These are phyloP conservation scores for Saccharomycopsis microspora DNA, from an alignment of 805 yeast genomes.

Conservation along the genomic window DNA sequence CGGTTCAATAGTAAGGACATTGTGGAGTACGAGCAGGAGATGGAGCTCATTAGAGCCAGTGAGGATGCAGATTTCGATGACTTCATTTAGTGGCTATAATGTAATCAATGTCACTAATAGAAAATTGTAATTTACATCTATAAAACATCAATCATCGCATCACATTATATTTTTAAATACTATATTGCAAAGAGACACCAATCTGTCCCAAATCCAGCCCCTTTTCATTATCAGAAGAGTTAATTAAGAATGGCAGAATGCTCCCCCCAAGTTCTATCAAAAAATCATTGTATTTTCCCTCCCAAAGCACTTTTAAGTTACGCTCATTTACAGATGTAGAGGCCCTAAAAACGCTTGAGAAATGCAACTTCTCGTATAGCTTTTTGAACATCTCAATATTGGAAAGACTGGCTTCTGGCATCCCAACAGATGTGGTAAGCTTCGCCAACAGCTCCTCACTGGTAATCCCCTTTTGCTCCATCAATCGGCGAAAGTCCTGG, in stretches of 20 bases:
- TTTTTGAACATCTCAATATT: slow-evolving; percentile 13
- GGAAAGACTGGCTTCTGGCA: background rate
- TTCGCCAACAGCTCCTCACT: background rate
- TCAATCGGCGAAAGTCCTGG: background rate
- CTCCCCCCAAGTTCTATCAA: slow-evolving; percentile 28
- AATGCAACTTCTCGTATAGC: slow-evolving; percentile 22
- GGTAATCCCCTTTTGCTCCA: background rate
- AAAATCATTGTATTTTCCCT: slow-evolving; percentile 74
- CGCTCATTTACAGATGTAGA: slow-evolving; percentile 59
- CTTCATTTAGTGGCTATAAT: slow-evolving; percentile 19
- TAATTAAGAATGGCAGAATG: slow-evolving; percentile 1
- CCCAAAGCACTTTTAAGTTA: slow-evolving; percentile 67
- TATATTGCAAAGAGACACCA: slow-evolving; percentile 10
- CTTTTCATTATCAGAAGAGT: background rate
- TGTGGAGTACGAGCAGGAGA: slow-evolving; percentile 13
- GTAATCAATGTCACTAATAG: background rate
- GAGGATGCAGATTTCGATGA: slow-evolving; percentile 46
- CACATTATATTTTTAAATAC: background rate
- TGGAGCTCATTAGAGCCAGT: slow-evolving; percentile 14
- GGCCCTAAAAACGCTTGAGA: slow-evolving; percentile 61
- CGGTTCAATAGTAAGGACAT: slow-evolving; percentile 6
- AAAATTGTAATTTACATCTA: background rate
- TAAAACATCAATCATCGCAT: background rate
- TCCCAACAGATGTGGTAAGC: too few species aligned
- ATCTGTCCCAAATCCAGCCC: slow-evolving; percentile 5